Conservation (phyloP, 331 rosid species). For the Malus hybrid region DNA sequence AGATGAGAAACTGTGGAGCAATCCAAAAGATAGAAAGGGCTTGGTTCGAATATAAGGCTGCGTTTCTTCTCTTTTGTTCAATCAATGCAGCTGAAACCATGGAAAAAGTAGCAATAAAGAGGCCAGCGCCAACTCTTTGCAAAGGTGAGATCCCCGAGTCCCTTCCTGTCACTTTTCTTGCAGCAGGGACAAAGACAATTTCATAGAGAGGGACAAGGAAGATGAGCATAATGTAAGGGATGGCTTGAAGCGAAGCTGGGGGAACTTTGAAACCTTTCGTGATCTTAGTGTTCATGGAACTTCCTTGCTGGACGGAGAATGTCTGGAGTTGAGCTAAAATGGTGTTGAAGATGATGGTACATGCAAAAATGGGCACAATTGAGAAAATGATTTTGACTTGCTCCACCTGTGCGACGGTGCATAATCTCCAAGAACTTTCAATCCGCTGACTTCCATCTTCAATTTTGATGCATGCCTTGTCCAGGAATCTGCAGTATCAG, state of each 20-base stretch:
- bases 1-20: conserved; percentile 48
- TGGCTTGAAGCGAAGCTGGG: conserved; percentile 66
- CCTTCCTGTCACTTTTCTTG: conserved; percentile 34
- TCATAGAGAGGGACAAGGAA: conserved; percentile 54
- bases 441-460: conserved; percentile 24
- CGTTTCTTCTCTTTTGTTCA: conserved; percentile 39
- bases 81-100: conserved; percentile 55
- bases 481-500: conserved; percentile 51
- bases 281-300: conserved; percentile 38
- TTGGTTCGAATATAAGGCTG: neutral
- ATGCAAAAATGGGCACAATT: conserved; percentile 70
- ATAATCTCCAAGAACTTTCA: conserved; percentile 78
- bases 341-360: conserved; percentile 83
- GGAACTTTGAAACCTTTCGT: conserved; percentile 38
- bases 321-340: conserved; percentile 88
- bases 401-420: conserved; percentile 66
- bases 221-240: conserved; percentile 49
- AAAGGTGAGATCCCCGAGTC: conserved; percentile 52
- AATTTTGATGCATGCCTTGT: conserved; percentile 69
- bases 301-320: conserved; percentile 85
- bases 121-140: conserved; percentile 53
- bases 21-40: conserved; percentile 45
- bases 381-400: conserved; percentile 73
- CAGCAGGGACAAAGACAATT: conserved; percentile 37
- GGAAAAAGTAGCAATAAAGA: conserved; percentile 47